Conservation (phyloP, 805 yeast genomes). For the Sugiyamaella americana region DNA sequence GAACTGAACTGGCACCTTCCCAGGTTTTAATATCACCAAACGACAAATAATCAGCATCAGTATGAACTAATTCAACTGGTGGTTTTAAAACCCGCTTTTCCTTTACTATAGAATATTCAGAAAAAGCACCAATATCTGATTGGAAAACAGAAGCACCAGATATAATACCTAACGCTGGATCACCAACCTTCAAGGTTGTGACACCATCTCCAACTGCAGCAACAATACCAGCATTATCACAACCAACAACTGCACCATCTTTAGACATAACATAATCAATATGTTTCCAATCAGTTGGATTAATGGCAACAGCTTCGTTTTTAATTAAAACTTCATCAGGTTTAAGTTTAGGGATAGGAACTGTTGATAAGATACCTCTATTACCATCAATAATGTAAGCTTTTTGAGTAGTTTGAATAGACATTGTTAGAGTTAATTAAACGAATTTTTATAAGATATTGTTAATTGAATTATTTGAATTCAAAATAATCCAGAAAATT, state of each 20-base stretch:
- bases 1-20: constrained; percentile 61
- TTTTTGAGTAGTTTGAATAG: constrained; percentile 10
- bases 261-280: constrained; percentile 36
- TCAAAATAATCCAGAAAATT: too few species aligned
- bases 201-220: constrained; percentile 46
- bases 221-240: constrained; percentile 56
- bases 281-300: constrained; percentile 50
- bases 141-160: constrained; percentile 46
- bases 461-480: too few species aligned
- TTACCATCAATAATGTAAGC: constrained; percentile 8
- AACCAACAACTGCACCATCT: constrained; percentile 49
- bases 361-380: too few species aligned
- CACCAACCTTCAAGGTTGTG: constrained; percentile 43
- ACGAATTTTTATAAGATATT: too few species aligned
- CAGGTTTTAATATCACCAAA: constrained; percentile 41
- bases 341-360: constrained; percentile 3
- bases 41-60: constrained; percentile 28
- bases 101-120: constrained; percentile 44
- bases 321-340: constrained; percentile 10
- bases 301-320: constrained; percentile 9
- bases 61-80: constrained; percentile 19
- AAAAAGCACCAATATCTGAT: constrained; percentile 51
- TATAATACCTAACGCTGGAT: constrained; percentile 46
- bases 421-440: too few species aligned
- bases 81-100: constrained; percentile 34